Base-by-base conservation (phyloP, 139 green algal species). In the Chlamydomonas schloesseri region DNA sequence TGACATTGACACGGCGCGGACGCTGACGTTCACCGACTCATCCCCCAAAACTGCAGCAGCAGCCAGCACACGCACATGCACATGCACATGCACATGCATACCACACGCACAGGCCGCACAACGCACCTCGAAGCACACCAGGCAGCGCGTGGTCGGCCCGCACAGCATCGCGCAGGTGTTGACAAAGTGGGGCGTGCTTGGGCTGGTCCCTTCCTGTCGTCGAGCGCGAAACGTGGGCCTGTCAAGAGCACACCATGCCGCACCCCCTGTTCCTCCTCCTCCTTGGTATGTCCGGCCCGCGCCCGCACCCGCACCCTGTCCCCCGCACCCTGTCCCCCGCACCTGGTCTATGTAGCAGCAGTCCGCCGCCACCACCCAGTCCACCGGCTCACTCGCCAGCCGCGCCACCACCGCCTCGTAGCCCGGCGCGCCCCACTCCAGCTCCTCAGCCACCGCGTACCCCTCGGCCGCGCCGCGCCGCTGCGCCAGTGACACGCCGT, bases 291-390 rank as follows among this genome's bases (percentile, higher is more conserved):
- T n/a, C n/a, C n/a, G n/a, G n/a, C n/a, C n/a, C n/a, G n/a, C n/a
- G n/a, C n/a, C n/a, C n/a, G n/a, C n/a, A n/a, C n/a, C n/a, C n/a
- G n/a, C n/a, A n/a, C 8, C 6, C 42, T 50, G 3, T 33, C 26
- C 13, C 15, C 34, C 62, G 23, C 62, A 31, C 62, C 3, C 26
- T 14, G n/a, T 42, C 21, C 1, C 20, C 53, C 84, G 42, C 46
- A 87, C 88, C 62, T 92, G 86, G 73, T 94, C 92, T n/a, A 94
- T 91, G 82, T 93, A 93, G 65, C 86, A 91, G 79, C 89, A 93
- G 83, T 93, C 89, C 26, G 90, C 90, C 21, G 92, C 92, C 0
- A 94, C 28, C 18, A 92, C 73, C 87, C 90, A 91, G 70, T 94
- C 83, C 9, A 90, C 36, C 5, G 69, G 81, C 34, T 47, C 71